phyloP scores from a whole-genome alignment of 2,329 filamentous ascomycete genomes.

The Lasiodiplodia theobromae region DNA sequence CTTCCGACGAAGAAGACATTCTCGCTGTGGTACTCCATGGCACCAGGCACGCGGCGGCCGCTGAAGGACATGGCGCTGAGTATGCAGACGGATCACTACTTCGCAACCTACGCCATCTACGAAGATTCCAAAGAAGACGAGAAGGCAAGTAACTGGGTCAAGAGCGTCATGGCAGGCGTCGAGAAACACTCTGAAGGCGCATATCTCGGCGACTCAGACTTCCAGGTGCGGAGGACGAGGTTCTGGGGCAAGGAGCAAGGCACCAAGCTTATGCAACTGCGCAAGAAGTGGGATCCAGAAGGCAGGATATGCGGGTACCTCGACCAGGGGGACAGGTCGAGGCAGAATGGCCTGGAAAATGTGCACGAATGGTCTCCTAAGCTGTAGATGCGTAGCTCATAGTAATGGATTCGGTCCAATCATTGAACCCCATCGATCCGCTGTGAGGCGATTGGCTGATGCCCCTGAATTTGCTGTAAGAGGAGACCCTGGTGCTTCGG shows the following conservation, averaged over 20 bases:
- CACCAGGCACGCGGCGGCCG: conserved; percentile 51
- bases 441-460: neutral
- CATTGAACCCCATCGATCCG: neutral
- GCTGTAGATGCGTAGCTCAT: neutral
- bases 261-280: conserved; percentile 52
- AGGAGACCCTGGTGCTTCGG: neutral
- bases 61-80: conserved; percentile 62
- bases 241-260: conserved; percentile 58
- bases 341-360: conserved; percentile 48
- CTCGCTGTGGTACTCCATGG: conserved; percentile 30
- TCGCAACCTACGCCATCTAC: conserved; percentile 62
- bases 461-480: neutral
- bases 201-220: conserved; percentile 65
- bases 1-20: conserved; percentile 23
- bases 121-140: conserved; percentile 56
- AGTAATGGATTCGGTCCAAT: neutral
- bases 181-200: conserved; percentile 55
- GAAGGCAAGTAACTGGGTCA: conserved; percentile 55
- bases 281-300: conserved; percentile 54
- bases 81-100: conserved; percentile 64
- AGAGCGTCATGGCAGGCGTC: conserved; percentile 43
- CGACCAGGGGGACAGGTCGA: conserved; percentile 53
- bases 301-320: conserved; percentile 56
- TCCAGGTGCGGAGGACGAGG: conserved; percentile 54
- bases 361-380: conserved; percentile 26